A percentile compares a stretch with the other conserved stretches of the same genome.
These are phyloP conservation scores for Spathaspora passalidarum DNA, from an alignment of 805 yeast genomes.

Conservation along the genomic window DNA sequence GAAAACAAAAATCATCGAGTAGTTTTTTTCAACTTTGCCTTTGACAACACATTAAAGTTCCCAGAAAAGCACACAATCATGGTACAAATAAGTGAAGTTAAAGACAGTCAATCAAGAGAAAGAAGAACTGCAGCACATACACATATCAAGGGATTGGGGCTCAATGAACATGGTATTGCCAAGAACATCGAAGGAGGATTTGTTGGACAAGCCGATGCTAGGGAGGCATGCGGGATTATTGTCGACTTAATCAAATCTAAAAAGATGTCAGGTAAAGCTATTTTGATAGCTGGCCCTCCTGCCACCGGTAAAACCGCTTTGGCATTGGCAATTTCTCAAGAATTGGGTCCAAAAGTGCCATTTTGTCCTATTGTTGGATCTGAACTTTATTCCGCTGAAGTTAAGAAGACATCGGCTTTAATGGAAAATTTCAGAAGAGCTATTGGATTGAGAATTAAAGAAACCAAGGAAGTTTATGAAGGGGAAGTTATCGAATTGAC, in stretches of 20 bases:
- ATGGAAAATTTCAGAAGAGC: conserved; percentile 97
- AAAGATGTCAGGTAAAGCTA: conserved; percentile 94
- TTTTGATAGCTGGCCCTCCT: conserved; percentile 93
- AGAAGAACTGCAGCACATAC: conserved; percentile 93
- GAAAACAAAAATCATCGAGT: background rate
- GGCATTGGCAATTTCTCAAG: conserved; percentile 94
- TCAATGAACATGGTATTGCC: conserved; percentile 87
- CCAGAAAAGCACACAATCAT: conserved; percentile 35
- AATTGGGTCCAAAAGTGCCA: conserved; percentile 94
- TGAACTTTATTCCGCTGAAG: conserved; percentile 93
- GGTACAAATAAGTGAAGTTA: conserved; percentile 80
- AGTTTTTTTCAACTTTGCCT: background rate
- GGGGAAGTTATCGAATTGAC: conserved; percentile 96
- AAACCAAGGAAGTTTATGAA: conserved; percentile 95
- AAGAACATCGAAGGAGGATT: conserved; percentile 85
- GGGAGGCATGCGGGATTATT: conserved; percentile 92
- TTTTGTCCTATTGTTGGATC: conserved; percentile 96
- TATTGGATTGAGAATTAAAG: conserved; percentile 92
- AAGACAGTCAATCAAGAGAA: conserved; percentile 49
- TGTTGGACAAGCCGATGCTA: conserved; percentile 71
- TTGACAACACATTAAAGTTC: background rate
- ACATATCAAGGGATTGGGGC: conserved; percentile 91
- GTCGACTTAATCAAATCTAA: conserved; percentile 91
- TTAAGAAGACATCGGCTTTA: conserved; percentile 91
- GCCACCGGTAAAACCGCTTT: conserved; percentile 98